Evolutionary conservation across 345 rosid species (phyloP).

Genomic region (Luvunga scandens): DNA sequence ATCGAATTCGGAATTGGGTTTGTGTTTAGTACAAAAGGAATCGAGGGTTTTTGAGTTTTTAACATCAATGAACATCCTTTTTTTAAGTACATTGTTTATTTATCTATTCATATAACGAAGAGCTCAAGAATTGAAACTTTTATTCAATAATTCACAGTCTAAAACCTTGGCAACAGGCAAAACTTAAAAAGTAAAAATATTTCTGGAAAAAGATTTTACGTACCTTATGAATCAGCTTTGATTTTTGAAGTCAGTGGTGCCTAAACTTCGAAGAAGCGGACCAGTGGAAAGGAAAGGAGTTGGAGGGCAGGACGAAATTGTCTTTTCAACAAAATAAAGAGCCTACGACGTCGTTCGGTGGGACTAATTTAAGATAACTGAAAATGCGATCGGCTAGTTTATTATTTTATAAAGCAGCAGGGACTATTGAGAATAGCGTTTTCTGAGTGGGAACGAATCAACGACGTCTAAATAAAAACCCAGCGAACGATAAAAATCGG

Average conservation of each 20-base stretch:
- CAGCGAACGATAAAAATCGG: not conserved
- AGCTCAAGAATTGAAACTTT: not conserved
- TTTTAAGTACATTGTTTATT: constrained; percentile 41
- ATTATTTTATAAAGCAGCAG: not conserved
- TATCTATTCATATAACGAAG: not conserved
- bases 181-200: not conserved
- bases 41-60: constrained; percentile 44
- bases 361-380: not conserved
- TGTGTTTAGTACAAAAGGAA: constrained; percentile 45
- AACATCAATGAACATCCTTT: constrained; percentile 50
- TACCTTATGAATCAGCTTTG: constrained; percentile 6
- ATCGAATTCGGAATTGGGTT: constrained; percentile 27
- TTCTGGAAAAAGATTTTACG: not conserved
- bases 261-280: not conserved
- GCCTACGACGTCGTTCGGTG: not conserved
- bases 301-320: not conserved
- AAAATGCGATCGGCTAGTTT: not conserved
- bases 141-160: not conserved
- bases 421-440: not conserved
- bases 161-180: not conserved
- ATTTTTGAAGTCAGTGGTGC: not conserved
- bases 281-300: not conserved
- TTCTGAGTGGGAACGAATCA: not conserved
- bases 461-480: not conserved
- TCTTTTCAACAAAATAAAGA: not conserved